Percentiles rank a stretch among this genome's conserved stretches.
These are phyloP conservation scores for Pseudogymnoascus sp. DNA, from an alignment of 2,329 filamentous ascomycete genomes.

Conservation along the genomic window DNA sequence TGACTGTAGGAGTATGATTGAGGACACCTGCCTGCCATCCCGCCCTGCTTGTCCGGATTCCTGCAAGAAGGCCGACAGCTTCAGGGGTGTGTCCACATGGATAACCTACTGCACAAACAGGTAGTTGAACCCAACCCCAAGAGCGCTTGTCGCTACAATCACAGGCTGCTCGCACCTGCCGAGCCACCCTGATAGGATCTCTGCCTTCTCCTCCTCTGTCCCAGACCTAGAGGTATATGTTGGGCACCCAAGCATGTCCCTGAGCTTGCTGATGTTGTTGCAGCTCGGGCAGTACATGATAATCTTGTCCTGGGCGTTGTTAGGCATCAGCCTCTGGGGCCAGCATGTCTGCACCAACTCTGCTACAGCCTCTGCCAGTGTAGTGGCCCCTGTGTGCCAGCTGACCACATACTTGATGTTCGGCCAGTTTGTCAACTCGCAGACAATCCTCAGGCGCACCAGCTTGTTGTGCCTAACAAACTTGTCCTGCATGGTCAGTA, in stretches of 20 bases:
- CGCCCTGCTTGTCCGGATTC: constrained; percentile 11
- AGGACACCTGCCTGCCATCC: constrained; percentile 10
- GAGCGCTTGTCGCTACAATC: constrained; percentile 12
- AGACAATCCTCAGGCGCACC: constrained; percentile 13
- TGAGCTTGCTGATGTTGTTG: constrained; percentile 11
- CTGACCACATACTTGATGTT: constrained; percentile 16
- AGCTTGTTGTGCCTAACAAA: constrained; percentile 17
- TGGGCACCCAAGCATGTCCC: constrained; percentile 5
- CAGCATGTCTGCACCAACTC: constrained; percentile 11
- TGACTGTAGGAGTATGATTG: constrained; percentile 11
- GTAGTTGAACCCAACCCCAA: constrained; percentile 13
- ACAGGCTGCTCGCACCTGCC: neutral
- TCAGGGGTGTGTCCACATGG: constrained; percentile 3
- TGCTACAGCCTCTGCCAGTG: constrained; percentile 11
- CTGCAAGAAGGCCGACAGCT: constrained; percentile 13
- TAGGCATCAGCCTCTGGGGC: constrained; percentile 9
- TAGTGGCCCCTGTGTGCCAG: neutral
- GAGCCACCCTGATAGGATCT: constrained; percentile 12
- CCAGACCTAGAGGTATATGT: constrained; percentile 11
- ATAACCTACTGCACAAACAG: constrained; percentile 7
- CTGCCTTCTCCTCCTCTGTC: constrained; percentile 11
- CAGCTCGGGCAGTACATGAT: constrained; percentile 14
- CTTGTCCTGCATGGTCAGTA: constrained; percentile 12
- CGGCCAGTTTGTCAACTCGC: constrained; percentile 13
- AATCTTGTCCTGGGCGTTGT: constrained; percentile 14